Conservation (phyloP, 2,329 filamentous ascomycete species). For the Penicillium sclerotiorum region DNA sequence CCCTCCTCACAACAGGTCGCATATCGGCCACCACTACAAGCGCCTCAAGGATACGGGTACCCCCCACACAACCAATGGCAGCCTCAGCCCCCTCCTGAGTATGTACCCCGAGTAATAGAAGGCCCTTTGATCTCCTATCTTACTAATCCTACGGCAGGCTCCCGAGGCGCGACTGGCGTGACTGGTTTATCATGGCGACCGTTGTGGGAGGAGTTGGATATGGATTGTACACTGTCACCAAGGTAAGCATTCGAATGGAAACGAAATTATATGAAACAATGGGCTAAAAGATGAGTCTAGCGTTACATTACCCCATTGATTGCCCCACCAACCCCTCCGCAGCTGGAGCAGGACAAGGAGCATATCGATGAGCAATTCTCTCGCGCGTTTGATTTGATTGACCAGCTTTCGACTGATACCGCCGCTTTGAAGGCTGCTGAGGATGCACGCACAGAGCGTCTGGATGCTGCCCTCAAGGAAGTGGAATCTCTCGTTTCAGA, state of each 20-base stretch:
- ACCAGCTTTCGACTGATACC: slow-evolving; percentile 90
- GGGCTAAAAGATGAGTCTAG: slow-evolving; percentile 46
- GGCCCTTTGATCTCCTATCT: neutral
- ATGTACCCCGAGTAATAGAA: slow-evolving; percentile 26
- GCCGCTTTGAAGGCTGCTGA: slow-evolving; percentile 84
- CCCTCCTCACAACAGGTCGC: slow-evolving; percentile 48
- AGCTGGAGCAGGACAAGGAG: slow-evolving; percentile 91
- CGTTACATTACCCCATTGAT: slow-evolving; percentile 91
- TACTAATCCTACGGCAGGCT: slow-evolving; percentile 41
- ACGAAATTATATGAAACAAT: neutral
- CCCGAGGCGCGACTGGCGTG: slow-evolving; percentile 89
- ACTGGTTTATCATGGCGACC: slow-evolving; percentile 99
- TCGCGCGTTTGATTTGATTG: slow-evolving; percentile 84
- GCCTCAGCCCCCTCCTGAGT: slow-evolving; percentile 58
- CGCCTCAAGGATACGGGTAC: slow-evolving; percentile 51
- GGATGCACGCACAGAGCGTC: slow-evolving; percentile 75
- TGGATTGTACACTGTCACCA: slow-evolving; percentile 82
- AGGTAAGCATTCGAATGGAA: slow-evolving; percentile 58
- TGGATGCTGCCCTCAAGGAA: slow-evolving; percentile 80
- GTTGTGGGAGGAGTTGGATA: slow-evolving; percentile 88
- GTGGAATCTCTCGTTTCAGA: slow-evolving; percentile 81
- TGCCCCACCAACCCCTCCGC: slow-evolving; percentile 88
- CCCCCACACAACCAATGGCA: slow-evolving; percentile 57
- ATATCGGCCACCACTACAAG: slow-evolving; percentile 46
- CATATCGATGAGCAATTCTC: slow-evolving; percentile 92